Base-by-base conservation (phyloP, 2,329 filamentous ascomycete genomes). In the Neoscytalidium dimidiatum region DNA sequence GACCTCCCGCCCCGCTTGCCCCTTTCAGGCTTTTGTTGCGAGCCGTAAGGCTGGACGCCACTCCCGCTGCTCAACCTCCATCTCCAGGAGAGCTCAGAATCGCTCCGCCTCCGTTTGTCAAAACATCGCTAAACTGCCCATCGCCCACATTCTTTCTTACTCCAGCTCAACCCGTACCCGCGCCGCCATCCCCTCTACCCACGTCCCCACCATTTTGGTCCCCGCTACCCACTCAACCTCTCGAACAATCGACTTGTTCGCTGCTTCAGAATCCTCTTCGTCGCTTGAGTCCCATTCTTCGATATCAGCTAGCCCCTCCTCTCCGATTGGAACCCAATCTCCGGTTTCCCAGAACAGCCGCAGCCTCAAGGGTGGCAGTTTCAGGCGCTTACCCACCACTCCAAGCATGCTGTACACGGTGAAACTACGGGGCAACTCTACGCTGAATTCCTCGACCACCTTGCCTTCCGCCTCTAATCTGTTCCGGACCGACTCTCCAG, bases 331-430 rank as follows among this genome's bases (percentile, higher is more conserved):
- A 75, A 97, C 92, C 87, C 90, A 92, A 76, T 97, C 94, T 21
- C 92, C 92, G 8, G 93, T 97, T 79, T 97, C 92, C 90, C 92
- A 96, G 0, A 95, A 80, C 56, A 98, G 76, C 44, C 83, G 84
- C 66, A 94, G 79, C 46, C 79, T 79, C 67, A 92, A 81, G 0
- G 92, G 90, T 52, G 83, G 78, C 11, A 91, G 70, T 0, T 79
- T 82, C 71, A 96, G 92, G n/a, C 90, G 75, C 68, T 86, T 88
- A 0, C 89, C 90, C 0, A 92, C 89, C 8, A 96, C 82, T 0
- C 92, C 91, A 73, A 95, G 91, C 17, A 97, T 85, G 3, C 88
- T 85, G 71, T 97, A 98, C 5, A 94, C 87, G 69, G 94, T 90
- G 71, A 91, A 90, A 0, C 89, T 88, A 71, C 87, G 90, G 0